A percentile compares a stretch with the other conserved stretches of the same genome.
phyloP scores from a whole-genome alignment of 768 basidiomycete genomes.

The Thelephora ganbajun region DNA sequence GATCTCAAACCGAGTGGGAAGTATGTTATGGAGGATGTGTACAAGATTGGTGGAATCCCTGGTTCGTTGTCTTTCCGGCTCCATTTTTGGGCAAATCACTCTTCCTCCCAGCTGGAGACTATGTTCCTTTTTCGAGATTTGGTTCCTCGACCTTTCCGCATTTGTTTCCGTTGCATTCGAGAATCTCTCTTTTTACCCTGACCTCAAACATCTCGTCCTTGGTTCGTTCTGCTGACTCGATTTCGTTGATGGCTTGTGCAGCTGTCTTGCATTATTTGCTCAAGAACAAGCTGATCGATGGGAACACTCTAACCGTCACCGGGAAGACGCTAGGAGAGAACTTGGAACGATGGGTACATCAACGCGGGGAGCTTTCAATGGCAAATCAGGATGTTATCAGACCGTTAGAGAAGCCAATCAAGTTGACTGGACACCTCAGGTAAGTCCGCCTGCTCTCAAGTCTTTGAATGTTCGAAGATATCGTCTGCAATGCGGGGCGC shows the following conservation, averaged over 20 bases:
- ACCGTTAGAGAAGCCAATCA: conserved; percentile 79
- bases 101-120: neutral
- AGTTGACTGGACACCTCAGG: conserved; percentile 83
- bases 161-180: no score
- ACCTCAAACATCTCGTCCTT: neutral
- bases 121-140: neutral
- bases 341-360: conserved; percentile 75
- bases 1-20: conserved; percentile 96
- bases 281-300: conserved; percentile 81
- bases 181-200: neutral
- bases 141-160: neutral
- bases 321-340: conserved; percentile 87
- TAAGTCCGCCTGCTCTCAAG: conserved; percentile 24
- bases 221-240: neutral
- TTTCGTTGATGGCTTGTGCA: conserved; percentile 16
- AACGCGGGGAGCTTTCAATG: conserved; percentile 61
- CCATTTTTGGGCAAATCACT: conserved; percentile 1
- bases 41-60: conserved; percentile 92
- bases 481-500: no score
- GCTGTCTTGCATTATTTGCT: conserved; percentile 78
- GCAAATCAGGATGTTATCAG: conserved; percentile 72
- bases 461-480: neutral
- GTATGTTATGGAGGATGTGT: conserved; percentile 97
- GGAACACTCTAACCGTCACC: conserved; percentile 83
- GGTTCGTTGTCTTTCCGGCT: conserved; percentile 41